Evolutionary conservation across 1,284 basidiomycete species (phyloP), one percentile per base, ranked within the genome.

Genomic region (Anthracocystis panici-leucophaei): DNA sequence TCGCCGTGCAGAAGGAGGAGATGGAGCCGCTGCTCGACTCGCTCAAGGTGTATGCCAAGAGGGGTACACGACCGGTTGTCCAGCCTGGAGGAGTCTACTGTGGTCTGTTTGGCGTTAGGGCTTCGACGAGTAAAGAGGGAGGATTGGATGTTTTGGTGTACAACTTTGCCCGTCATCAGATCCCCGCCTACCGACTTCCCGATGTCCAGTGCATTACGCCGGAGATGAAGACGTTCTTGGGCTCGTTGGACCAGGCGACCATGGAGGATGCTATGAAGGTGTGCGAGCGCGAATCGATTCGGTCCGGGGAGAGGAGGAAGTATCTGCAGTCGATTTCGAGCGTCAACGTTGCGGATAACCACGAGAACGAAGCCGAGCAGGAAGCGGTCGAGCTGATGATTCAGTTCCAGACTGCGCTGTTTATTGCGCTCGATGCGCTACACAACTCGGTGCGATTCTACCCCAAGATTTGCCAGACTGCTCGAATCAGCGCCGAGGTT

Each of bases 161-260:
- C 85, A 87, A 87, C 79, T 88, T 88, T 82, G 88, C 88, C 31
- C 85, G 87, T 25, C 88, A 88, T 70, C 87, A 88, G 79, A 88
- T 88, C 67, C 88, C 88, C 3, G 87, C 87, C 3, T 88, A 88
- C 79, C 86, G 88, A 27, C 84, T 88, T 11, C 88, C 88, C 0
- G 87, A 88, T 61, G 87, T 88, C 23, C 67, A 80, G 27, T 84
- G 81, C 18, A 79, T 88, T 20, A 84, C 85, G 2, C 75, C 84
- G 2, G 79, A 85, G 46, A 87, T 87, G 85, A 82, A 82, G 27
- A 79, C 78, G 1, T 88, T 86, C 81, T 78, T 88, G 9, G 81
- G 85, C 33, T 80, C 84, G 50, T 81, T 87, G 58, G 81, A 85
- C 40, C 85, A 86, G 58, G 74, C 85, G 41, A 85, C 85, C n/a